These are phyloP conservation scores for Naematelia aurantialba DNA, from an alignment of 768 basidiomycete genomes.

Conservation along the genomic window DNA sequence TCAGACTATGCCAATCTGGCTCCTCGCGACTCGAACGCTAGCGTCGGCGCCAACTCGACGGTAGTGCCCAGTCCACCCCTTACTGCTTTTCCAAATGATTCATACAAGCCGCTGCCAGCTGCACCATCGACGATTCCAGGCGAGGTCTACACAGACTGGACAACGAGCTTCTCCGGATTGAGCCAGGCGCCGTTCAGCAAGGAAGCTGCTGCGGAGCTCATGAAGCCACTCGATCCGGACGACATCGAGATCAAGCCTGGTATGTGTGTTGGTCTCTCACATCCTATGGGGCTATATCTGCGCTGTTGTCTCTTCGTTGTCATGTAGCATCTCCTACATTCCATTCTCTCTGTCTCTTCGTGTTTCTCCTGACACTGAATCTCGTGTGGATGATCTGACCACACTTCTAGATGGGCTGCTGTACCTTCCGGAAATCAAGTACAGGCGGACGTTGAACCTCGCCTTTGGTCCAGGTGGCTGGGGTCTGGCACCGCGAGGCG, in stretches of 20 bases:
- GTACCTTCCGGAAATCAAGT: constrained; percentile 96
- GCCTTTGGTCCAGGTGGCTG: constrained; percentile 96
- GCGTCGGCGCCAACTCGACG: neutral
- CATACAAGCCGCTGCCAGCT: constrained; percentile 14
- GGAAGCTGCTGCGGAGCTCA: constrained; percentile 67
- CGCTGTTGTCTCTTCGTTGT: neutral
- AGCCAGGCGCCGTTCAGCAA: constrained; percentile 70
- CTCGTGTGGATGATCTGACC: neutral
- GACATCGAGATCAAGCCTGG: constrained; percentile 96
- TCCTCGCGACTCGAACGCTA: constrained; percentile 6
- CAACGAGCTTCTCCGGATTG: constrained; percentile 77
- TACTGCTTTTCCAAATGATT: constrained; percentile 8
- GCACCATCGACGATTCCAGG: constrained; percentile 7
- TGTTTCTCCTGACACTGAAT: neutral
- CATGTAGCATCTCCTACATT: neutral
- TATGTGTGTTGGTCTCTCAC: constrained; percentile 47
- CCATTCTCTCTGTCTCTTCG: neutral
- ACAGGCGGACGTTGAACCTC: constrained; percentile 81
- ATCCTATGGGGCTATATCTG: neutral
- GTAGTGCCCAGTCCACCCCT: neutral
- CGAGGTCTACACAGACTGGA: constrained; percentile 62
- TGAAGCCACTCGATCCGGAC: constrained; percentile 67
- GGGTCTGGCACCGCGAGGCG: constrained; percentile 90
- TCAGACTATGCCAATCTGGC: constrained; percentile 27
- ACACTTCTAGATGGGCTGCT: constrained; percentile 70